Conservation (phyloP, 2,329 filamentous ascomycete genomes). For the Albophoma yamanashiensis region DNA sequence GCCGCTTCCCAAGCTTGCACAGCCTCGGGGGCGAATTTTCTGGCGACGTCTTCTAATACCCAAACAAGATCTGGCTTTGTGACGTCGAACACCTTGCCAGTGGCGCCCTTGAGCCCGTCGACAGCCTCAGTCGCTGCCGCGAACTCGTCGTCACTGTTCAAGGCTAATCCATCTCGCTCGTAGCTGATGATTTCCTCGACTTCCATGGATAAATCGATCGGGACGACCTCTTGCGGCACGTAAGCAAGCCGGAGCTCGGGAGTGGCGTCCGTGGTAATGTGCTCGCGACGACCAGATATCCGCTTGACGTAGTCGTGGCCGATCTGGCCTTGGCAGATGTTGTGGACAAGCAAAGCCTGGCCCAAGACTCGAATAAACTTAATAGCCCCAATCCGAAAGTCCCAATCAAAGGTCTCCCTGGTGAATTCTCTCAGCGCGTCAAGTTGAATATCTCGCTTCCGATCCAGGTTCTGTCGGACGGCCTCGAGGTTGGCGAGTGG, state of each 20-base stretch:
- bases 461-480: conserved; percentile 14
- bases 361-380: conserved; percentile 78
- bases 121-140: conserved; percentile 25
- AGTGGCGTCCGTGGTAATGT: conserved; percentile 63
- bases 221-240: conserved; percentile 64
- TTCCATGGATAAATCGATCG: conserved; percentile 65
- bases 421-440: conserved; percentile 61
- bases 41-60: conserved; percentile 25
- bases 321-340: conserved; percentile 23
- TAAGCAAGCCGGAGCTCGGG: conserved; percentile 73
- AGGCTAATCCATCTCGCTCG: conserved; percentile 43
- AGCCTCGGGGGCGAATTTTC: conserved; percentile 11
- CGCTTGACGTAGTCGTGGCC: conserved; percentile 45
- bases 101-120: conserved; percentile 7
- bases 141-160: conserved; percentile 58
- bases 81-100: conserved; percentile 49
- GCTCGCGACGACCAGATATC: conserved; percentile 57
- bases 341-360: conserved; percentile 60
- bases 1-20: conserved; percentile 17
- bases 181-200: conserved; percentile 46
- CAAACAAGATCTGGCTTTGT: conserved; percentile 42
- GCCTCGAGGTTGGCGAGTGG: conserved; percentile 32
- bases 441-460: conserved; percentile 15
- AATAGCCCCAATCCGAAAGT: conserved; percentile 62
- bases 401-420: conserved; percentile 79